phyloP scores from a whole-genome alignment of 768 basidiomycete species.

The Lentinula sp. region DNA sequence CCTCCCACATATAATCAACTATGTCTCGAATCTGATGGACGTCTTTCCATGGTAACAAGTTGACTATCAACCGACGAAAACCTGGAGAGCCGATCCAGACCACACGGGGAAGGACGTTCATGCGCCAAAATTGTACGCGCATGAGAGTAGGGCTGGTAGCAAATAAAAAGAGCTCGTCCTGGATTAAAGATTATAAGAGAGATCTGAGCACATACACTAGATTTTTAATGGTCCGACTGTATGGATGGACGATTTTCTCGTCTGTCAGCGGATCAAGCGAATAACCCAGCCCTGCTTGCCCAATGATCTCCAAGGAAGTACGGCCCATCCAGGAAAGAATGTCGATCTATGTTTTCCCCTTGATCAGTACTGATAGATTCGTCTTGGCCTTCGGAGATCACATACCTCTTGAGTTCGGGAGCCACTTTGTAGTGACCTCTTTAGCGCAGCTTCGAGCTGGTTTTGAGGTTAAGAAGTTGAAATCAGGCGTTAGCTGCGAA shows the following conservation, averaged over 20 bases:
- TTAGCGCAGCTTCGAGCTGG: neutral
- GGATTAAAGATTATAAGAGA: neutral
- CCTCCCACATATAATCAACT: constrained; percentile 21
- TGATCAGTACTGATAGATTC: too few relatives aligned
- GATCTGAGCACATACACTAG: neutral
- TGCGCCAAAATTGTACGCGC: neutral
- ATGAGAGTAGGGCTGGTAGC: neutral
- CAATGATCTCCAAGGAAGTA: constrained; percentile 3
- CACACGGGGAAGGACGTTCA: constrained; percentile 14
- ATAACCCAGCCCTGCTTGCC: constrained; percentile 4
- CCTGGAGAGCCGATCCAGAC: constrained; percentile 17
- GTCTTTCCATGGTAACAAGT: constrained; percentile 13
- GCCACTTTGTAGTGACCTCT: neutral
- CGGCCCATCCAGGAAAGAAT: constrained; percentile 5
- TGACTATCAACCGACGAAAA: constrained; percentile 19
- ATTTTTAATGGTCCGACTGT: neutral
- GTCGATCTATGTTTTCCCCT: constrained; percentile 14
- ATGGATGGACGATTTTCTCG: neutral
- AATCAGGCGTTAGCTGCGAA: neutral
- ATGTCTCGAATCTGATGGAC: constrained; percentile 19
- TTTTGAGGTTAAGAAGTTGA: neutral
- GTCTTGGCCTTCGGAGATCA: neutral
- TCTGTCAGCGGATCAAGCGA: constrained; percentile 1
- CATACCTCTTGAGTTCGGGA: neutral
- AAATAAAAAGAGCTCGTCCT: neutral